phyloP scores from a whole-genome alignment of 1,284 basidiomycete species.

The Wallemia mellicola region DNA sequence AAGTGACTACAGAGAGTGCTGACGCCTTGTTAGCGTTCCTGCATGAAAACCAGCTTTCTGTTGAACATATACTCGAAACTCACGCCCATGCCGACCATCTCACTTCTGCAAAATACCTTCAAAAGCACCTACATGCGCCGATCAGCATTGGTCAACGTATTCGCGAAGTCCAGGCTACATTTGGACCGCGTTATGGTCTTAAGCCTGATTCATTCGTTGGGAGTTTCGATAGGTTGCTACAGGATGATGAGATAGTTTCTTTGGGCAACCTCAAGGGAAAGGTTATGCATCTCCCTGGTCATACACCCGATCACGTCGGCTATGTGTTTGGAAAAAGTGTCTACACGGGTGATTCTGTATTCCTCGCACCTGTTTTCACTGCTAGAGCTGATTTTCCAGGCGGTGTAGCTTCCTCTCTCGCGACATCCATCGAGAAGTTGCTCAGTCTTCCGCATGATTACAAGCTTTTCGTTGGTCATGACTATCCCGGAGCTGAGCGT shows the following conservation, averaged over 20 bases:
- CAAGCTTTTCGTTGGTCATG: slow-evolving; percentile 10
- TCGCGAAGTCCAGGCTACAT: slow-evolving; percentile 4
- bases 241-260: slow-evolving; percentile 8
- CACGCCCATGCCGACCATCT: slow-evolving; percentile 10
- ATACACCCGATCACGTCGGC: slow-evolving; percentile 6
- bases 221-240: slow-evolving; percentile 9
- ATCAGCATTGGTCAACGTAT: slow-evolving; percentile 5
- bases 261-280: slow-evolving; percentile 6
- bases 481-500: slow-evolving; percentile 6
- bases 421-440: slow-evolving; percentile 8
- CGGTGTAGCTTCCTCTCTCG: slow-evolving; percentile 8
- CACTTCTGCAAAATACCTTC: background rate
- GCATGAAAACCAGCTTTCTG: slow-evolving; percentile 3
- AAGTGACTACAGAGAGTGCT: slow-evolving; percentile 7
- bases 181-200: slow-evolving; percentile 7
- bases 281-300: slow-evolving; percentile 10
- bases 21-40: slow-evolving; percentile 8
- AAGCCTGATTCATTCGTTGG: slow-evolving; percentile 5
- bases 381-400: slow-evolving; percentile 13
- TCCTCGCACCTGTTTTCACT: slow-evolving; percentile 10
- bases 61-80: slow-evolving; percentile 9
- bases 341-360: slow-evolving; percentile 12
- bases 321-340: slow-evolving; percentile 8
- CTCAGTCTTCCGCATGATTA: slow-evolving; percentile 7
- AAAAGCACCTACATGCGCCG: background rate